Base-by-base conservation (phyloP, 2,329 filamentous ascomycete species). In the Remersonia thermophila region DNA sequence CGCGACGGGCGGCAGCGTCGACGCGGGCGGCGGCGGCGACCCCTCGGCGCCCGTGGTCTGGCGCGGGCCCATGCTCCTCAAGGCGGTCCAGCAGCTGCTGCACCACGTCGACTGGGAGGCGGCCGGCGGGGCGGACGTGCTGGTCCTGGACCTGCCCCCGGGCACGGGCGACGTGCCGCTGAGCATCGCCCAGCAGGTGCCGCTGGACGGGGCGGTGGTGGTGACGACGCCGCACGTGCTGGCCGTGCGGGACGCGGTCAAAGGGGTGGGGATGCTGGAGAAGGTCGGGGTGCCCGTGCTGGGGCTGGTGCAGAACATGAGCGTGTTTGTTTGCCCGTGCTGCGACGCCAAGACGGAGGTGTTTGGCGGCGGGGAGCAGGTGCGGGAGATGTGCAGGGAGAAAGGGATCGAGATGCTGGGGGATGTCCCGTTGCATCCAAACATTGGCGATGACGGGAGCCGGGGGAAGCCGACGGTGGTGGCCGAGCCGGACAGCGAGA, bases 31-130 rank as follows among this genome's bases (percentile, higher is more conserved):
- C 20, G 20, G 20, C 20, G 20, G 20, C 20, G 75, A 73, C 17
- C 79, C 85, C 46, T 71, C 77, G 9, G 81, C 83, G 4, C 84
- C 87, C 0, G 81, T 98, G 12, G 87, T 91, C 23, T 98, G 91
- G 91, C 77, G 91, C 35, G 91, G 91, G 0, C 71, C 94, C 2
- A 95, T 98, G 87, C 83, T 96, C 11, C 93, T 93, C 70, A 98
- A 96, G 54, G 91, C 91, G 0, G 70, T 98, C 45, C 87, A 95
- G 48, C 91, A 98, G 55, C 75, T 98, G 4, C 71, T 98, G 7
- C 89, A 95, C 55, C 85, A 94, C 48, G 91, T 98, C 1, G 82
- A 91, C 36, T 98, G 91, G 91, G 84, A 80, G 10, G 34, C 25
- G 4, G 35, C 15, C 3, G 40, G 32, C 11, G 79, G 78, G 10